These are phyloP conservation scores for Penicillium glabrum DNA, from an alignment of 2,329 filamentous ascomycete species.

Conservation along the genomic window DNA sequence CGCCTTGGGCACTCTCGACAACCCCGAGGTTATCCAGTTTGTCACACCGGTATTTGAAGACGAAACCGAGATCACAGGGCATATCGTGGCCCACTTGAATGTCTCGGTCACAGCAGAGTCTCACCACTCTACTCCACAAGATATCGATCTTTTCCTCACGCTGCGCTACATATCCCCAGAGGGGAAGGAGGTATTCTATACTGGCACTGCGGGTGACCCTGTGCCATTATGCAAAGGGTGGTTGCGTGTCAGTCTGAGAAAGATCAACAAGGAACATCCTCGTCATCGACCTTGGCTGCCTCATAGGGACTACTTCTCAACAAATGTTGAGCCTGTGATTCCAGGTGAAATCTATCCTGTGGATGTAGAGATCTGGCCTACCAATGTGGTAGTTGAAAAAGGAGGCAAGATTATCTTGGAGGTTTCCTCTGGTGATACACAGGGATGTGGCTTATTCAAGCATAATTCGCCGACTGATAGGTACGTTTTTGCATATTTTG, in stretches of 20 bases:
- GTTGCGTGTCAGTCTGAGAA: too few species aligned
- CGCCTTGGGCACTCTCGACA: slow-evolving; percentile 58
- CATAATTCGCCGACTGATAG: slow-evolving; percentile 1
- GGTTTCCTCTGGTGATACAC: neutral
- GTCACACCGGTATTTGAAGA: slow-evolving; percentile 56
- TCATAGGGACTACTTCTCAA: slow-evolving; percentile 43
- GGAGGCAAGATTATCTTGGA: slow-evolving; percentile 18
- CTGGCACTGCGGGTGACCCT: slow-evolving; percentile 52
- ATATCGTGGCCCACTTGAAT: slow-evolving; percentile 64
- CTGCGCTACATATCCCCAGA: slow-evolving; percentile 51
- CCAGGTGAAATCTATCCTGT: slow-evolving; percentile 48
- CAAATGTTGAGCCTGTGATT: slow-evolving; percentile 45
- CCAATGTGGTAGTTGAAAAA: slow-evolving; percentile 26
- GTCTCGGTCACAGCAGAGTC: slow-evolving; percentile 52
- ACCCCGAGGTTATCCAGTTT: slow-evolving; percentile 59
- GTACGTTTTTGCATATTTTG: neutral
- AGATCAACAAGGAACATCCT: slow-evolving; percentile 26
- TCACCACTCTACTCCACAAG: slow-evolving; percentile 39
- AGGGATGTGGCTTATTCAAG: neutral
- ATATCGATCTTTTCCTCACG: slow-evolving; percentile 58
- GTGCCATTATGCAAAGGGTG: too few species aligned
- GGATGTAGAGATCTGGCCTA: slow-evolving; percentile 43
- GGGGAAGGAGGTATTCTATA: slow-evolving; percentile 57
- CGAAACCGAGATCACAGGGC: slow-evolving; percentile 69
- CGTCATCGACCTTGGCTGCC: slow-evolving; percentile 47